Conservation (phyloP, 805 yeast species). For the Lipomyces mesembrius region DNA sequence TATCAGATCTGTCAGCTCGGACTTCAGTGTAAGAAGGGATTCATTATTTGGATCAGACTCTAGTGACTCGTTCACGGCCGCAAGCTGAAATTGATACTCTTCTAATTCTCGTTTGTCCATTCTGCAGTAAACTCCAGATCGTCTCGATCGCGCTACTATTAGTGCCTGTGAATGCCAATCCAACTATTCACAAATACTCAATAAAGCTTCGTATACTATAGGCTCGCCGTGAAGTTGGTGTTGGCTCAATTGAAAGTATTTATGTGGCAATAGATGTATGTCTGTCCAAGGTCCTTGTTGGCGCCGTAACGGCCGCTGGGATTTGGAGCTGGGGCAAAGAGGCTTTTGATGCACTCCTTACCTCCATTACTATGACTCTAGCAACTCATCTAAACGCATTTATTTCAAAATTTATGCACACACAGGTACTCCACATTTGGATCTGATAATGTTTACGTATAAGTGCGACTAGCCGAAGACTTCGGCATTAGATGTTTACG, state of each 20-base stretch:
- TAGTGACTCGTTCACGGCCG: constrained; percentile 42
- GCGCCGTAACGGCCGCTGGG: no score
- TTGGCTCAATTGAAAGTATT: neutral
- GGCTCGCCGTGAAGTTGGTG: neutral
- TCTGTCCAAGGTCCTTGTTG: no score
- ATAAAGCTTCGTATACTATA: neutral
- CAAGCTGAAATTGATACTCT: constrained; percentile 46
- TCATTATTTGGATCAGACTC: constrained; percentile 40
- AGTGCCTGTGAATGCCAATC: neutral
- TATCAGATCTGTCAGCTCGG: constrained; percentile 44
- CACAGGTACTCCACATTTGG: no score
- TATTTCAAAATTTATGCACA: no score
- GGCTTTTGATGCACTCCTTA: no score
- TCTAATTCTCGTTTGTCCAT: constrained; percentile 40
- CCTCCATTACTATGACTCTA: no score
- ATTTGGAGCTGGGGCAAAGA: no score
- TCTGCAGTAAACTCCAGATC: neutral
- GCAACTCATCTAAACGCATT: no score
- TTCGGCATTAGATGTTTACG: neutral
- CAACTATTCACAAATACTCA: neutral
- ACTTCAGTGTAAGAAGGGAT: constrained; percentile 40
- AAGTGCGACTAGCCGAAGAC: neutral
- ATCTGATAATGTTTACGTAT: neutral
- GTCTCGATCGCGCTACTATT: neutral
- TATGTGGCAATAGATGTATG: no score